Evolutionary conservation across 1,139 yeast genomes (phyloP).

Genomic region (Debaryomyces psychrophilus): DNA sequence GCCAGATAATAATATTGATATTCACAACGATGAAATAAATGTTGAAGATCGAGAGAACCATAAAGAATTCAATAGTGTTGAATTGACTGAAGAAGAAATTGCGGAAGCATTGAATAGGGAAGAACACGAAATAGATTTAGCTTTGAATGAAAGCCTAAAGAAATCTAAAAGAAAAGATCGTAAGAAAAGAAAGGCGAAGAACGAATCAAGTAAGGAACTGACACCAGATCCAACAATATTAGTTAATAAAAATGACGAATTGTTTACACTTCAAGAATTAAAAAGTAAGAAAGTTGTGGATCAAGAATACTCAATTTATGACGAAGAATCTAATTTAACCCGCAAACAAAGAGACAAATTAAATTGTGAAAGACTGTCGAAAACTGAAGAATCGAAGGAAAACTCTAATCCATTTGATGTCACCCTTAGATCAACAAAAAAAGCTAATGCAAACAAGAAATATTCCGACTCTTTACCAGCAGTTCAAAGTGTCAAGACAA

Average conservation of each 20-base stretch:
- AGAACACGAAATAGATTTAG: constrained; percentile 2
- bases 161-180: not conserved
- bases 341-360: constrained; percentile 11
- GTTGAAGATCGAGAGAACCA: not conserved
- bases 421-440: constrained; percentile 35
- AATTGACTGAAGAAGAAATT: constrained; percentile 7
- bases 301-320: constrained; percentile 10
- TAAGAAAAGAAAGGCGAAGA: not conserved
- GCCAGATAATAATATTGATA: not conserved
- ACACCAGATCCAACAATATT: constrained; percentile 6
- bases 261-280: constrained; percentile 12
- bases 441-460: constrained; percentile 31
- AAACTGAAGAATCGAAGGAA: not conserved
- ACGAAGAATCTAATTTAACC: constrained; percentile 9
- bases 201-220: not conserved
- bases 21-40: not conserved
- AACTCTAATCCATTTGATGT: constrained; percentile 32
- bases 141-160: not conserved
- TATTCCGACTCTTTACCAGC: constrained; percentile 38
- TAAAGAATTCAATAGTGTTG: not conserved
- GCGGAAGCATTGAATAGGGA: constrained; percentile 2
- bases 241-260: constrained; percentile 11
- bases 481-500: constrained; percentile 41
- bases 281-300: constrained; percentile 10
- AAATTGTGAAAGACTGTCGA: constrained; percentile 2